phyloP scores from a whole-genome alignment of 2,329 filamentous ascomycete species.

The Sporothrix brunneoviolacea region DNA sequence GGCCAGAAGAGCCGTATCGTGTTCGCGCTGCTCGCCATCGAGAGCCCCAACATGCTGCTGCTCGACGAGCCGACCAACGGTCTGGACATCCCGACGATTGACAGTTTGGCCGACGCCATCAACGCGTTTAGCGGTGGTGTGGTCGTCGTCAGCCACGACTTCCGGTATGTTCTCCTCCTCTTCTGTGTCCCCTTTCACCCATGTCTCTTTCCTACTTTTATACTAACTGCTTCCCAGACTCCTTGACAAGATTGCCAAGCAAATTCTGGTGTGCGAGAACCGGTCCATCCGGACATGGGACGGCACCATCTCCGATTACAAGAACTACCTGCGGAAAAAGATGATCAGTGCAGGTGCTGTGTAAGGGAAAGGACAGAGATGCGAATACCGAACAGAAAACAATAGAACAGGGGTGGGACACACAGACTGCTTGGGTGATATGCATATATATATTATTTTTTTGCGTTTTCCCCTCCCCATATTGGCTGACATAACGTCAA shows the following conservation, averaged over 20 bases:
- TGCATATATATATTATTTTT: no score
- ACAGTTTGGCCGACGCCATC: slow-evolving; percentile 95
- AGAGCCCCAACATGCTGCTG: slow-evolving; percentile 93
- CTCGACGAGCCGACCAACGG: slow-evolving; percentile 99
- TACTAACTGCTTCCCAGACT: slow-evolving; percentile 49
- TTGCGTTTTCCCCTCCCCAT: no score
- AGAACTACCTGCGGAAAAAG: slow-evolving; percentile 98
- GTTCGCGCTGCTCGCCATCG: slow-evolving; percentile 91
- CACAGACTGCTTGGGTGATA: no score
- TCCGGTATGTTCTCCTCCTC: slow-evolving; percentile 60
- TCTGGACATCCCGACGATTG: slow-evolving; percentile 97
- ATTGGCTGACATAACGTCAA: no score
- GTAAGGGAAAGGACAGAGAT: slow-evolving; percentile 38
- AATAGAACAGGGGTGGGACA: no score
- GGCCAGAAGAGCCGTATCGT: slow-evolving; percentile 98
- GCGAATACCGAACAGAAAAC: no score
- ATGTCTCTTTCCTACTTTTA: not conserved
- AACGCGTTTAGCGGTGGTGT: slow-evolving; percentile 95
- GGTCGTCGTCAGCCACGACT: slow-evolving; percentile 97
- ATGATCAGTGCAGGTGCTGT: slow-evolving; percentile 86
- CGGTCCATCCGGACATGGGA: slow-evolving; percentile 88
- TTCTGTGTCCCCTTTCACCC: no score
- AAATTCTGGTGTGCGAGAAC: slow-evolving; percentile 99
- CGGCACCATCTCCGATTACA: slow-evolving; percentile 87
- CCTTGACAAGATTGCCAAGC: slow-evolving; percentile 98